Percentiles rank a stretch among this genome's conserved stretches.
These are phyloP conservation scores for Limnomonas spitsbergensis DNA, from an alignment of 139 green algal genomes.

Conservation along the genomic window DNA sequence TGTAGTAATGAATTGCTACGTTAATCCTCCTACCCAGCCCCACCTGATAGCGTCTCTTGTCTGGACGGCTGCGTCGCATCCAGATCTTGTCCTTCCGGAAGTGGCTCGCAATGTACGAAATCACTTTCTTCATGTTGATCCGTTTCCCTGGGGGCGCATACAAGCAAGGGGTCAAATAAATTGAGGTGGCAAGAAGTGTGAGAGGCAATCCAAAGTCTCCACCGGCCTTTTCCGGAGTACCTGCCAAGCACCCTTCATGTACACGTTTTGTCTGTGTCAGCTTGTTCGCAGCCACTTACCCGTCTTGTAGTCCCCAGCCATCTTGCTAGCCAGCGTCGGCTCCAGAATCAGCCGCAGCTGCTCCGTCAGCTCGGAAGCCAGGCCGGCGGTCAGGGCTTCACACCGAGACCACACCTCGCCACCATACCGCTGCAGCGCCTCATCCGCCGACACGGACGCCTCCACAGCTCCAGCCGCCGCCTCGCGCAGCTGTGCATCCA, in stretches of 20 bases:
- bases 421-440: slow-evolving; percentile 31
- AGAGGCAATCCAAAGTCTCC: too few relatives aligned
- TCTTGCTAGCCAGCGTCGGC: slow-evolving; percentile 84
- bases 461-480: slow-evolving; percentile 38
- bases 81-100: slow-evolving; percentile 99
- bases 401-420: slow-evolving; percentile 72
- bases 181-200: too few relatives aligned
- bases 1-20: too few relatives aligned
- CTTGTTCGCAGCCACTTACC: too few relatives aligned
- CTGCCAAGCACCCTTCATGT: too few relatives aligned
- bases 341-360: slow-evolving; percentile 94
- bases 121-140: slow-evolving; percentile 98
- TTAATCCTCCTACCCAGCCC: too few relatives aligned
- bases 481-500: slow-evolving; percentile 51
- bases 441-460: slow-evolving; percentile 37
- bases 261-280: too few relatives aligned
- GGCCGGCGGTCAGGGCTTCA: slow-evolving; percentile 73
- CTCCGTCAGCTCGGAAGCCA: slow-evolving; percentile 87
- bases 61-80: slow-evolving; percentile 86
- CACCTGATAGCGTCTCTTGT: slow-evolving; percentile 92
- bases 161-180: too few relatives aligned
- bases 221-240: too few relatives aligned
- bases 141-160: slow-evolving; percentile 82
- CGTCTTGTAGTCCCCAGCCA: slow-evolving; percentile 88
- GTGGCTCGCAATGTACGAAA: slow-evolving; percentile 94